These are phyloP conservation scores for Podospora didyma DNA, from an alignment of 495 filamentous ascomycete species.

Conservation along the genomic window DNA sequence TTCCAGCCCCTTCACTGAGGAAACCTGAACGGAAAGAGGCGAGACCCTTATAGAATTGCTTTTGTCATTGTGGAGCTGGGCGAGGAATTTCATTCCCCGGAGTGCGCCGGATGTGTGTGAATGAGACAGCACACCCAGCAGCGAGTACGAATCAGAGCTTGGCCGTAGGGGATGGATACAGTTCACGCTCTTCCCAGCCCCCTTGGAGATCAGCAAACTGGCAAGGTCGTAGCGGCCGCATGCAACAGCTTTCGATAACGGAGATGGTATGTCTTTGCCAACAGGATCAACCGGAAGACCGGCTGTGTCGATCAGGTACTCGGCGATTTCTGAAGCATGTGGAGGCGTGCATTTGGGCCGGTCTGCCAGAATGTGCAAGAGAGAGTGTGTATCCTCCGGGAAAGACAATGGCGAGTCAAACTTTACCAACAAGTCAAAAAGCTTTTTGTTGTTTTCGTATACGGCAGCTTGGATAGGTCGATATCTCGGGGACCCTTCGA, in stretches of 20 bases:
- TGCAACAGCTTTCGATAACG: background rate
- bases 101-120: background rate
- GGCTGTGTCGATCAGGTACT: background rate
- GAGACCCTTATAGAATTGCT: background rate
- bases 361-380: background rate
- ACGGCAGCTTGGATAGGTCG: conserved; percentile 3
- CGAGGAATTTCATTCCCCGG: background rate
- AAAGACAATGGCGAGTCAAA: background rate
- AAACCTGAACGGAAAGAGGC: background rate
- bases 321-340: background rate
- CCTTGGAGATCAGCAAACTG: conserved; percentile 1
- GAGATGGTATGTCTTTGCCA: background rate
- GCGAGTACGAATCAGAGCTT: background rate
- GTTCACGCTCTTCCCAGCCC: conserved; percentile 1
- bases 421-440: conserved; percentile 2
- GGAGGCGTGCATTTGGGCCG: background rate
- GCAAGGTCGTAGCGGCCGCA: conserved; percentile 1
- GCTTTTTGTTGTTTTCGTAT: background rate
- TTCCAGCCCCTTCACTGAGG: background rate
- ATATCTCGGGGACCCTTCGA: background rate
- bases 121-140: background rate
- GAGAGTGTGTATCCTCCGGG: background rate
- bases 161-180: background rate
- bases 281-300: background rate
- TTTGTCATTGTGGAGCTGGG: background rate